phyloP scores from a whole-genome alignment of 179 eudicot genomes.

The Spergularia azorica region DNA sequence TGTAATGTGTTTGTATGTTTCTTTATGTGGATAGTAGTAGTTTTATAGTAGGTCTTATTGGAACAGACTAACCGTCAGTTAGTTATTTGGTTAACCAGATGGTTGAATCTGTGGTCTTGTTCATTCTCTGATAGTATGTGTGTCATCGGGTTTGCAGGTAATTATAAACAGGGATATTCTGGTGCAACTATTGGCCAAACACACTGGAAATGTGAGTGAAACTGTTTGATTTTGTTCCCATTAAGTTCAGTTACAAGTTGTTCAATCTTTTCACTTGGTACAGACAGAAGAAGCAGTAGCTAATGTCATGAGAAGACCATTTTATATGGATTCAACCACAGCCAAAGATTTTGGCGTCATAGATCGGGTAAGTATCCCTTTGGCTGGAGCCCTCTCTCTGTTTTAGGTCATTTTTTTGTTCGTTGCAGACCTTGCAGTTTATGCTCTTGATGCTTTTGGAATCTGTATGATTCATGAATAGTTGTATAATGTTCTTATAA shows the following conservation, averaged over 20 bases:
- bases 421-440: not conserved
- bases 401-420: constrained; percentile 2
- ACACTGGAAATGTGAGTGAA: constrained; percentile 83
- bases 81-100: not conserved
- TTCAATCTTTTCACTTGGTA: constrained; percentile 17
- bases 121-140: not conserved
- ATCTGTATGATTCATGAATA: not conserved
- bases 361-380: constrained; percentile 58
- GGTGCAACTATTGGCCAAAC: constrained; percentile 67
- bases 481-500: not conserved
- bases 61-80: not conserved
- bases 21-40: no score
- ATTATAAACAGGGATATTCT: constrained; percentile 61
- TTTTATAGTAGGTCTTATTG: not conserved
- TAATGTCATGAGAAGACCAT: constrained; percentile 56
- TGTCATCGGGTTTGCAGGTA: constrained; percentile 48
- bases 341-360: constrained; percentile 90
- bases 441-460: not conserved
- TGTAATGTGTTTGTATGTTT: no score
- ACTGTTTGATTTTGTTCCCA: not conserved
- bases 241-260: not conserved
- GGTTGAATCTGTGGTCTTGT: not conserved
- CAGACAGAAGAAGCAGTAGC: constrained; percentile 79
- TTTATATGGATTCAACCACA: constrained; percentile 58
- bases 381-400: not conserved